Conservation (phyloP, 306 rosid species). For the Lagenaria siceraria region DNA sequence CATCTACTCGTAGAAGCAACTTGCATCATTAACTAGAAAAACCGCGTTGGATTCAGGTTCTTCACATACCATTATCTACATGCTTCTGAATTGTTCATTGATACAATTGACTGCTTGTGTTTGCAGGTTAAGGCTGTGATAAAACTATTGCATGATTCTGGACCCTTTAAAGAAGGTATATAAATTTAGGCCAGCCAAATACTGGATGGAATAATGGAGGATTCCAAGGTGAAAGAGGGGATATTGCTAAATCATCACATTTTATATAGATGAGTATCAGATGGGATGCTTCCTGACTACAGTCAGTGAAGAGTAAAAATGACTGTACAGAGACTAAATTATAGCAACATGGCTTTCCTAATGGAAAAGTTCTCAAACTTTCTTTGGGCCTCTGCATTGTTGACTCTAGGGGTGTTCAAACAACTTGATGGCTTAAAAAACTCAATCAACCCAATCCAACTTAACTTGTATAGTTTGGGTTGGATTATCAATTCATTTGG, state of each 20-base stretch:
- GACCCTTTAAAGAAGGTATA: conserved; percentile 65
- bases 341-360: background rate
- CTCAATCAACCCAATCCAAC: no score
- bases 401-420: no score
- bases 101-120: background rate
- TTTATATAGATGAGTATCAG: background rate
- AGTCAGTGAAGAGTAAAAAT: background rate
- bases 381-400: background rate
- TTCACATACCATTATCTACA: background rate
- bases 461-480: no score
- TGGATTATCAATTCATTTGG: no score
- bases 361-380: background rate
- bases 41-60: background rate
- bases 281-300: background rate
- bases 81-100: background rate
- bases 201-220: background rate
- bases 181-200: background rate
- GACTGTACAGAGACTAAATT: background rate
- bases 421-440: no score
- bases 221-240: background rate
- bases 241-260: background rate
- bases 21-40: background rate
- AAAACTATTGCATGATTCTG: conserved; percentile 60
- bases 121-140: conserved; percentile 63
- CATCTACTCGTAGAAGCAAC: background rate